A percentile compares a stretch with the other conserved stretches of the same genome.
Conservation (phyloP, 2,329 filamentous ascomycete species). For the Periconia sp. region DNA sequence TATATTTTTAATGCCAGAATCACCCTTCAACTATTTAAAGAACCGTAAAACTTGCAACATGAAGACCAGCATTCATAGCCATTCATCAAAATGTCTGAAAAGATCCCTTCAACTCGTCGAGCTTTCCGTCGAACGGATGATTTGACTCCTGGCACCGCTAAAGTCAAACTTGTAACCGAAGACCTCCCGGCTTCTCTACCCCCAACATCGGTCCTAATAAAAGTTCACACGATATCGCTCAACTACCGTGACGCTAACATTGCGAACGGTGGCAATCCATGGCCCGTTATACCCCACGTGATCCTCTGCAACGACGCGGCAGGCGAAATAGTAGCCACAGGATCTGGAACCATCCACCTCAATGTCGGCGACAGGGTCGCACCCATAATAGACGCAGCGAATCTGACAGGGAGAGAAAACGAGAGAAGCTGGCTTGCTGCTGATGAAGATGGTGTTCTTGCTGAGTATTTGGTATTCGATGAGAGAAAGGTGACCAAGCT, state of each 20-base stretch:
- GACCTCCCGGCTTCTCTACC: slow-evolving; percentile 1
- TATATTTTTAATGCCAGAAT: not conserved
- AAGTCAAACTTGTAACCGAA: slow-evolving; percentile 6
- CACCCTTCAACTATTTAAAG: not conserved
- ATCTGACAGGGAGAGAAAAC: not conserved
- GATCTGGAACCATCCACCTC: slow-evolving; percentile 8
- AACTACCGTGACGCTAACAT: slow-evolving; percentile 20
- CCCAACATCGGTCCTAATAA: slow-evolving; percentile 12
- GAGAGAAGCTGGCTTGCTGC: slow-evolving; percentile 3
- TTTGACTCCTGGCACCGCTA: slow-evolving; percentile 4
- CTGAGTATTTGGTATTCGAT: slow-evolving; percentile 13
- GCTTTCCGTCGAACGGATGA: slow-evolving; percentile 8
- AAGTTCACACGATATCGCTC: slow-evolving; percentile 16
- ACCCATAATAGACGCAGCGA: slow-evolving; percentile 7
- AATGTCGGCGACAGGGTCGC: slow-evolving; percentile 16
- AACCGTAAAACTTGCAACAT: not conserved
- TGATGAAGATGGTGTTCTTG: slow-evolving; percentile 13
- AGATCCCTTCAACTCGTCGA: slow-evolving; percentile 1
- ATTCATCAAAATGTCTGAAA: not conserved
- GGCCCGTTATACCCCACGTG: slow-evolving; percentile 8
- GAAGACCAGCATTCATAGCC: not conserved
- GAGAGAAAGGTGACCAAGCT: slow-evolving; percentile 13
- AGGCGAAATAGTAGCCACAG: slow-evolving; percentile 13
- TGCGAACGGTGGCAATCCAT: slow-evolving; percentile 8
- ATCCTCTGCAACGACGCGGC: slow-evolving; percentile 20